Evolutionary conservation across 2,329 filamentous ascomycete species (phyloP), one percentile per base, ranked within the genome.

Genomic region (Davidsoniella virescens): DNA sequence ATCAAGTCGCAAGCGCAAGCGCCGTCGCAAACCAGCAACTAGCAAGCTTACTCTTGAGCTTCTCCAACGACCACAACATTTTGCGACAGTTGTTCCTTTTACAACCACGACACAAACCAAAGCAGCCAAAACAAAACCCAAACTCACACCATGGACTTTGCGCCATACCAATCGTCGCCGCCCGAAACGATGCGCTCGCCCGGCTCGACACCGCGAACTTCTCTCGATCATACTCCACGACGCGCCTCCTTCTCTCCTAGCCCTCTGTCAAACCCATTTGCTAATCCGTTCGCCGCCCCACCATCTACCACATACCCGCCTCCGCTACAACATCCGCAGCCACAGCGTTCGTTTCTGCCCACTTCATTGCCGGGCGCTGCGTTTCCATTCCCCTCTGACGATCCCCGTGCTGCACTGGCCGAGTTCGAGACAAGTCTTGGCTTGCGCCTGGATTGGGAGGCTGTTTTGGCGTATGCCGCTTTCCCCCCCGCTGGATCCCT

Each of bases 351-450:
- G 43, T 58, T 55, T 14, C 52, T 56, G 47, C 58, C 56, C 41
- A 53, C 56, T 33, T 36, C 39, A 5, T 60, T 64, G 55, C 64
- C 65, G 2, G 63, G 63, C 6, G 59, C 64, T 16, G 29, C 12
- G 29, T 12, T 33, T 33, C 29, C 29, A 1, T 68, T 67, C 63
- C 60, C 65, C 47, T 57, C 62, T 17, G 56, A 59, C 58, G 55
- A 61, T 14, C 65, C 67, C 50, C 66, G 72, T 23, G 70, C 70
- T 53, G 74, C 81, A 55, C 70, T 86, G 58, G 82, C 83, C 64
- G 78, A 94, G 63, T 96, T 95, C 62, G 86, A 94, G 62, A 96
- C 92, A 8, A 90, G 84, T 59, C 68, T 96, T 52, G 87, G 87
- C 0, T 69, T 96, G 55, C 72, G 90, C 50, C 72, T 96, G 57